Conservation (phyloP, 1,284 basidiomycete genomes). For the Cutaneotrichosporon sp. region DNA sequence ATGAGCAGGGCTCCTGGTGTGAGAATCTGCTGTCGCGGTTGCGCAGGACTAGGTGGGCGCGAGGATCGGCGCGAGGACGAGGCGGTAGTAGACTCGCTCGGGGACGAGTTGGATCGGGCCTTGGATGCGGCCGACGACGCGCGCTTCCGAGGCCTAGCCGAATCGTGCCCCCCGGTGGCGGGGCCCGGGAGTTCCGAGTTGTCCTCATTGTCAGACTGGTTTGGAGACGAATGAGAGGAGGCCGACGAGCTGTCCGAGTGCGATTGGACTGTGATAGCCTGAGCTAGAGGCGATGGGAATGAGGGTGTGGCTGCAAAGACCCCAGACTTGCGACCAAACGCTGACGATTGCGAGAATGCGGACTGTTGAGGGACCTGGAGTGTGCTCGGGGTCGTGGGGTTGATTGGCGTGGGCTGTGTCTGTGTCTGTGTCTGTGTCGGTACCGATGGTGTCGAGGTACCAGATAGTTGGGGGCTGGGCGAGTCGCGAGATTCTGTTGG, state of each 20-base stretch:
- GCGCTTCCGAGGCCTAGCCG: not conserved
- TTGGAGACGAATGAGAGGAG: constrained; percentile 22
- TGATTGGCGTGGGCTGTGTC: constrained; percentile 7
- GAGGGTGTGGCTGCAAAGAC: constrained; percentile 50
- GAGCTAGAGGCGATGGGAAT: constrained; percentile 49
- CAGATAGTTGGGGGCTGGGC: constrained; percentile 15
- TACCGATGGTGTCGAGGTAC: constrained; percentile 2
- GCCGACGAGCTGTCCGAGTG: constrained; percentile 46
- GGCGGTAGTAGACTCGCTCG: constrained; percentile 12
- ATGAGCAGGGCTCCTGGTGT: constrained; percentile 38
- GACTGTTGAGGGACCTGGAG: constrained; percentile 28
- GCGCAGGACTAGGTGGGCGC: constrained; percentile 36
- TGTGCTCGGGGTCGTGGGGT: constrained; percentile 14
- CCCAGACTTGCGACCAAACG: constrained; percentile 41
- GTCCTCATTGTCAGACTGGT: constrained; percentile 9
- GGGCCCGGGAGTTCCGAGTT: constrained; percentile 1
- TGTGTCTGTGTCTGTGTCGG: constrained; percentile 8
- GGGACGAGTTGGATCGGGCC: constrained; percentile 5
- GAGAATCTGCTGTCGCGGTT: constrained; percentile 24
- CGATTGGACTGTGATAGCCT: constrained; percentile 45
- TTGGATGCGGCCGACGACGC: constrained; percentile 5
- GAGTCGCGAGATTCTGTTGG: constrained; percentile 25
- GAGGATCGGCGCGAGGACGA: constrained; percentile 25
- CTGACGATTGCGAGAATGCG: constrained; percentile 28
- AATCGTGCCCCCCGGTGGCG: not conserved